Evolutionary conservation across 2,329 filamentous ascomycete species (phyloP).

Genomic region (Aspergillus udagawae): DNA sequence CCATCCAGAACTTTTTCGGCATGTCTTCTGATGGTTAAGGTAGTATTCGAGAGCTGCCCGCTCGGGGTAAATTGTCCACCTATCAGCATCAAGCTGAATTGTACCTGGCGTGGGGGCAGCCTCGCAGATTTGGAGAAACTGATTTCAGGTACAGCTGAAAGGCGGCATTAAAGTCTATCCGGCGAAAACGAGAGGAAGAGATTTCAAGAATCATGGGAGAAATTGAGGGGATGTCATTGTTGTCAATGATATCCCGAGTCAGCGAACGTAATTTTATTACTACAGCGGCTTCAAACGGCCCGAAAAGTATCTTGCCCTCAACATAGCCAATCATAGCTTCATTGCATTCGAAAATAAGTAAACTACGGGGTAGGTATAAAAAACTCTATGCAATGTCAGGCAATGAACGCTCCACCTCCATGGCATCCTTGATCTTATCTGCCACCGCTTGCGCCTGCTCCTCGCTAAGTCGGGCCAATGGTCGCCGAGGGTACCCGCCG

Average conservation of each 20-base stretch:
- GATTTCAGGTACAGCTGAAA: neutral
- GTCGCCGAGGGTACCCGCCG: slow-evolving; percentile 70
- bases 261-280: neutral
- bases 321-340: neutral
- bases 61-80: slow-evolving; percentile 19
- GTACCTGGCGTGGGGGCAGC: slow-evolving; percentile 8
- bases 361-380: neutral
- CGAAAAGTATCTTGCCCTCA: neutral
- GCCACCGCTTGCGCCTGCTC: slow-evolving; percentile 28
- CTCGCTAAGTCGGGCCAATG: slow-evolving; percentile 39
- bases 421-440: slow-evolving; percentile 32
- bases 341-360: neutral
- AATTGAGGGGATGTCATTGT: neutral
- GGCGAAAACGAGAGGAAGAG: neutral
- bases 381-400: slow-evolving; percentile 31
- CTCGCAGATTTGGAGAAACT: slow-evolving; percentile 1
- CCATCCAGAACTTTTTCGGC: neutral
- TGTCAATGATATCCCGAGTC: neutral
- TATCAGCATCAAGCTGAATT: slow-evolving; percentile 9
- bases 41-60: neutral
- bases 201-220: neutral
- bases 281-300: neutral
- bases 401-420: slow-evolving; percentile 33
- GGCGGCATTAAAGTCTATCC: neutral
- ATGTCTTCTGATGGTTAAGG: neutral